phyloP scores from a whole-genome alignment of 2,329 filamentous ascomycete species.

The Claviceps paspali region DNA sequence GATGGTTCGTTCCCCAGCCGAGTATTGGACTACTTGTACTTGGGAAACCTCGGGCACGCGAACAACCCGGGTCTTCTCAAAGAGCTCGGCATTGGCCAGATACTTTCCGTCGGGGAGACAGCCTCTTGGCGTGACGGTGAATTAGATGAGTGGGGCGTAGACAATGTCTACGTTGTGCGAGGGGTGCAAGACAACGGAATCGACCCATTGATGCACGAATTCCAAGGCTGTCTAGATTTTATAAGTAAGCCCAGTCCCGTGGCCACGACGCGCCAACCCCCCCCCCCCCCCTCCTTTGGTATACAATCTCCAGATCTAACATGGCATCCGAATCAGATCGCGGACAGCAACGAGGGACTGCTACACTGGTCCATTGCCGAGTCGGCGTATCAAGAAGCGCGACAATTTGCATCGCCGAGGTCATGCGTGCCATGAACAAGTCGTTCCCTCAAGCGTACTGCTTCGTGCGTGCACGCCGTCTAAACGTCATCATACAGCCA shows the following conservation, averaged over 20 bases:
- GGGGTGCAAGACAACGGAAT: conserved; percentile 94
- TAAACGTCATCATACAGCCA: conserved; percentile 97
- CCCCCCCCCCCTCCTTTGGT: no score
- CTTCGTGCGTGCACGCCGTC: conserved; percentile 76
- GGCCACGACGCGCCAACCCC: no score
- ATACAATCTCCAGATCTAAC: no score
- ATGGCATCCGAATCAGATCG: conserved; percentile 40
- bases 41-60: conserved; percentile 83
- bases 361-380: conserved; percentile 88
- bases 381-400: conserved; percentile 92
- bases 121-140: conserved; percentile 65
- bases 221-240: conserved; percentile 73
- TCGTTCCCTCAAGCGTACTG: conserved; percentile 91
- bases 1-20: conserved; percentile 87
- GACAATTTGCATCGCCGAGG: conserved; percentile 97
- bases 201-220: conserved; percentile 75
- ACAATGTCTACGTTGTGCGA: conserved; percentile 69
- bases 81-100: conserved; percentile 68
- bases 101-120: conserved; percentile 84
- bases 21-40: conserved; percentile 85
- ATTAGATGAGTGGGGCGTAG: conserved; percentile 54
- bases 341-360: conserved; percentile 59
- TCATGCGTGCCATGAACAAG: conserved; percentile 69
- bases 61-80: conserved; percentile 78
- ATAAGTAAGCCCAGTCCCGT: conserved; percentile 46